Evolutionary conservation across 805 yeast species (phyloP).

Genomic region (Kodamaea neixiangensis): DNA sequence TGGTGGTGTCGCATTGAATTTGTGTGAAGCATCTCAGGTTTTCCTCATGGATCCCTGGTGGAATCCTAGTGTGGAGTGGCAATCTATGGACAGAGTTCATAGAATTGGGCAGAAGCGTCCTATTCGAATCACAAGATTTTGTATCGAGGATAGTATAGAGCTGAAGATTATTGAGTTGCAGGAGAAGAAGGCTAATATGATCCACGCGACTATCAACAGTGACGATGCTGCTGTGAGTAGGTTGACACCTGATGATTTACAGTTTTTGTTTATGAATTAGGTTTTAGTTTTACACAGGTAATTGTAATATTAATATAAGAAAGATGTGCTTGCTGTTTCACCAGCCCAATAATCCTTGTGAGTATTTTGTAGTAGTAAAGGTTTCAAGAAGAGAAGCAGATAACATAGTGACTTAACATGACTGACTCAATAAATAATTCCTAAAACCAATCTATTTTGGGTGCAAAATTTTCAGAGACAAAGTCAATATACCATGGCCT

Average conservation of each 20-base stretch:
- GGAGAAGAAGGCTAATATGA: constrained; percentile 98
- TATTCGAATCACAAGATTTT: constrained; percentile 85
- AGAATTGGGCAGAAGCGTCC: constrained; percentile 97
- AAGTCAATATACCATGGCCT: too few species aligned
- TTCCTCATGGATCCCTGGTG: constrained; percentile 98
- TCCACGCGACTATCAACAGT: constrained; percentile 90
- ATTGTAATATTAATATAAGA: too few species aligned
- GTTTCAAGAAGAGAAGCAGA: too few species aligned
- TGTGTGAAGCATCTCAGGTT: constrained; percentile 97
- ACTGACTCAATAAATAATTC: too few species aligned
- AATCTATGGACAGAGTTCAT: constrained; percentile 96
- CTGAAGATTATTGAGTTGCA: constrained; percentile 93
- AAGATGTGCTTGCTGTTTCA: too few species aligned
- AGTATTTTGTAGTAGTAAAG: too few species aligned
- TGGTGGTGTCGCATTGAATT: constrained; percentile 96
- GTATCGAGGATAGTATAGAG: constrained; percentile 96
- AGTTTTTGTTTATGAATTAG: constrained; percentile 85
- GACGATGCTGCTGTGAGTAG: constrained; percentile 90
- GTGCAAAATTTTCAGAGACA: too few species aligned
- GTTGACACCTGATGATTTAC: constrained; percentile 91
- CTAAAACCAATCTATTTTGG: too few species aligned
- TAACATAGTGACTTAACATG: too few species aligned
- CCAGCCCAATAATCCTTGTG: too few species aligned
- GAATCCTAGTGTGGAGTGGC: constrained; percentile 99
- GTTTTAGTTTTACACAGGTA: background rate